Percentiles rank a stretch among this genome's conserved stretches.
These are phyloP conservation scores for Castanea mollissima DNA, from an alignment of 306 rosid genomes.

Conservation along the genomic window DNA sequence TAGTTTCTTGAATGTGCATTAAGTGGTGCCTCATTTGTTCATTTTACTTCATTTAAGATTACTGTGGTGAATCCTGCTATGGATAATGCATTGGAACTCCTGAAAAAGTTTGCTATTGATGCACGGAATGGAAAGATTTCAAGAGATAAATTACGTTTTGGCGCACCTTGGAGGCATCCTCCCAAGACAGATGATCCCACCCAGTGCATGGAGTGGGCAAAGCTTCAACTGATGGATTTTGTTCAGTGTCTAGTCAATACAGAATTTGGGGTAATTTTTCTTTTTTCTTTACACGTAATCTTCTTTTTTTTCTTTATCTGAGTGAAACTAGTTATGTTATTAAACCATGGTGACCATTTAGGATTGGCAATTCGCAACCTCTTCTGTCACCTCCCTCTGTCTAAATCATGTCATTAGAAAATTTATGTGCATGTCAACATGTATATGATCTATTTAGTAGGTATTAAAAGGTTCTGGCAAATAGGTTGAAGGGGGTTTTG, in stretches of 20 bases:
- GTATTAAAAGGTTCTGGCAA: background rate
- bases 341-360: background rate
- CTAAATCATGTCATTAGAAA: background rate
- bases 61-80: conserved; percentile 86
- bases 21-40: conserved; percentile 26
- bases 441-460: background rate
- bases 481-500: too few relatives aligned
- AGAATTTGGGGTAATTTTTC: conserved; percentile 77
- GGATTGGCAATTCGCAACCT: background rate
- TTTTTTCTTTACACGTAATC: conserved; percentile 1
- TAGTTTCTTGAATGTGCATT: conserved; percentile 12
- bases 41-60: conserved; percentile 49
- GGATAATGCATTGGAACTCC: conserved; percentile 74
- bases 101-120: conserved; percentile 74
- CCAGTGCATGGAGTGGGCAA: conserved; percentile 70
- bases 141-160: conserved; percentile 76
- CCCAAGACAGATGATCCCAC: conserved; percentile 60
- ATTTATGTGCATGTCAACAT: background rate
- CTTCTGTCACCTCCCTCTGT: background rate
- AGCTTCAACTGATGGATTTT: conserved; percentile 88
- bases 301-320: conserved; percentile 7
- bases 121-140: conserved; percentile 58
- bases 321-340: background rate
- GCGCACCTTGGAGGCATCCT: conserved; percentile 99
- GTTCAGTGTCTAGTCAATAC: conserved; percentile 67